Evolutionary conservation across 108 stramenopile genomes (phyloP), one percentile per base, ranked within the genome.

Genomic region (Phaeodactylum tricornutum): DNA sequence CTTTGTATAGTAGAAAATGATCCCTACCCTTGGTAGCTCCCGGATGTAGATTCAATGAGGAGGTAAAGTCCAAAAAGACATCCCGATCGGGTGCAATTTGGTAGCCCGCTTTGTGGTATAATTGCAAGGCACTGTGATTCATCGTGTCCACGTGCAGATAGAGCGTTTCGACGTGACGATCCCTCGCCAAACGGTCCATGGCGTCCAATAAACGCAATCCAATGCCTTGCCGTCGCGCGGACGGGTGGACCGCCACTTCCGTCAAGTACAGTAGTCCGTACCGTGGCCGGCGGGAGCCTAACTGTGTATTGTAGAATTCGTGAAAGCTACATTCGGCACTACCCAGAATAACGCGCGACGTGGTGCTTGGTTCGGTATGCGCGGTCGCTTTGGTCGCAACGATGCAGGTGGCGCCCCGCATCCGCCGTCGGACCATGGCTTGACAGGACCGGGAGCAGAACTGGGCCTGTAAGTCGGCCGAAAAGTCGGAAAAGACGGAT

Each of bases 61-160:
- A 73, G 0, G 84, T 91, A 50, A 91, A 91, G 47, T 91, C 84
- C 22, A 63, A 42, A 66, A 66, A 87, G 15, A 80, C 59, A 0
- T 63, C 74, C 50, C 77, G 56, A 4, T 53, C 46, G 14, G 26
- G 28, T 41, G 16, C 39, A 9, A 21, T 34, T 25, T 25, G 34
- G 39, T 80, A 91, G 4, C 89, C 89, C 6, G 67, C 59, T 37
- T 69, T 66, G 48, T 71, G 53, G 44, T 91, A 91, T 37, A 91
- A 62, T 7, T 47, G 28, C 24, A 68, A 45, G 2, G 89, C 84
- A 31, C 69, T 79, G 17, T 31, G 7, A 50, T 91, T 91, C 3
- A 50, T 66, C 7, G 84, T 78, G 44, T 91, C 89, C 2, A 87
- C 89, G 40, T 91, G 89, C 7, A 91, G 72, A 50, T 80, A 91